Base-by-base conservation (phyloP, 306 rosid genomes). In the Castanea crenata region DNA sequence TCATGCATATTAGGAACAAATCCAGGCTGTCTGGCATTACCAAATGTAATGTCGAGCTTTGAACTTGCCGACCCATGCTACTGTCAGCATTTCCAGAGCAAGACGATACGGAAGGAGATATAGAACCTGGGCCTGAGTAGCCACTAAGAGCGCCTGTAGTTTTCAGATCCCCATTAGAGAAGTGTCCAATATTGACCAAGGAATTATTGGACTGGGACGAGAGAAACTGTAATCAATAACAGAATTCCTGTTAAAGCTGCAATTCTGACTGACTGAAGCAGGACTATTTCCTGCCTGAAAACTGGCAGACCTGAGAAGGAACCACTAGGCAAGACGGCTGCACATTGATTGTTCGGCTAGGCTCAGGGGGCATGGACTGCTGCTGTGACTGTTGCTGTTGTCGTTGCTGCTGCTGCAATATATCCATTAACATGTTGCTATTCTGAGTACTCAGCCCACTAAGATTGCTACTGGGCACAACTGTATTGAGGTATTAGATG, bases 321-420 rank as follows among this genome's bases (percentile, higher is more conserved):
- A 74, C 79, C 72, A 87, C 91, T 78, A 89, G 80, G 70, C 91
- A 89, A 46, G 93, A 89, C 27, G 93, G 91, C 49, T 87, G 93
- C 57, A 89, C 90, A 73, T 82, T 89, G 21, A 89, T 77, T 27
- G 84, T 71, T 79, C 82, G 77, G 85, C 80, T 73, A 77, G 87
- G 87, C 71, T 92, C 92, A 6, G 86, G 55, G 49, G 65, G 34
- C 57, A 75, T 4, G 11, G 87, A 34, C 35, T 74, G 88, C 74
- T 87, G 89, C 74, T 83, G 88, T 38, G 19, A 44, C 63, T 63
- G 82, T 38, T 29, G 81, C 27, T 67, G 81, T 41, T 70, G 63
- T 12, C 75, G 79, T 55, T 79, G 78, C 8, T 73, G 79, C 72
- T 77, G 84, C 84, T 74, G 88, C 88, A 81, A 32, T 10, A 76